Conservation (phyloP, 805 yeast species). For the Ogataea zsoltii region DNA sequence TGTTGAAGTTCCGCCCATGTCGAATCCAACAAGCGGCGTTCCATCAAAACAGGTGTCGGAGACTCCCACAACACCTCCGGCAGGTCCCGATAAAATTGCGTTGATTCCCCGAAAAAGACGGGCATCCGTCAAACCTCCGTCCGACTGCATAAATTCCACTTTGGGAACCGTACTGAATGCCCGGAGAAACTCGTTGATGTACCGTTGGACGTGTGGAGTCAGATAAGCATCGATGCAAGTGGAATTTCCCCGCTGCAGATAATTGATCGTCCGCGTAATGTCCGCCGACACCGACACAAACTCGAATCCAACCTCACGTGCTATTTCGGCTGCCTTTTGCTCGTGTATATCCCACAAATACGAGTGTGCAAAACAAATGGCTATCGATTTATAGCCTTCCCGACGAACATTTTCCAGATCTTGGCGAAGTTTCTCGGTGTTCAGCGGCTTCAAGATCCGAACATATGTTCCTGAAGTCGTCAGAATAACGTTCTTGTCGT, state of each 20-base stretch:
- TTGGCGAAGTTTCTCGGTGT: conserved; percentile 16
- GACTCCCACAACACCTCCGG: conserved; percentile 97
- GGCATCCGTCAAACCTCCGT: conserved; percentile 90
- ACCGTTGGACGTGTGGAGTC: conserved; percentile 42
- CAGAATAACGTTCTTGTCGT: conserved; percentile 13
- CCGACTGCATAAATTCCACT: conserved; percentile 57
- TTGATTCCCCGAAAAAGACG: conserved; percentile 76
- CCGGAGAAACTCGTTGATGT: conserved; percentile 38
- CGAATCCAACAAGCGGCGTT: conserved; percentile 74
- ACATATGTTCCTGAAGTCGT: conserved; percentile 22
- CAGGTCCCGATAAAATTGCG: conserved; percentile 93
- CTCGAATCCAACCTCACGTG: conserved; percentile 43
- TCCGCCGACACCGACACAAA: conserved; percentile 36
- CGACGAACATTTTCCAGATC: conserved; percentile 24
- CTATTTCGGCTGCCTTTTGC: conserved; percentile 34
- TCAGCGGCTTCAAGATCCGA: conserved; percentile 27
- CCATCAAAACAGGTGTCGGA: conserved; percentile 74
- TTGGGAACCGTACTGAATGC: conserved; percentile 36
- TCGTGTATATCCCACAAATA: conserved; percentile 41
- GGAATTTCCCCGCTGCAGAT: conserved; percentile 41
- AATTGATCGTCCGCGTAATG: conserved; percentile 38
- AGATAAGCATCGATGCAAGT: conserved; percentile 44
- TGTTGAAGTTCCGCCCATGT: conserved; percentile 90
- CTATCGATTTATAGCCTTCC: conserved; percentile 29
- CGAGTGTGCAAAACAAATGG: conserved; percentile 40